phyloP scores from a whole-genome alignment of 805 yeast genomes.

The Lachancea cidri region DNA sequence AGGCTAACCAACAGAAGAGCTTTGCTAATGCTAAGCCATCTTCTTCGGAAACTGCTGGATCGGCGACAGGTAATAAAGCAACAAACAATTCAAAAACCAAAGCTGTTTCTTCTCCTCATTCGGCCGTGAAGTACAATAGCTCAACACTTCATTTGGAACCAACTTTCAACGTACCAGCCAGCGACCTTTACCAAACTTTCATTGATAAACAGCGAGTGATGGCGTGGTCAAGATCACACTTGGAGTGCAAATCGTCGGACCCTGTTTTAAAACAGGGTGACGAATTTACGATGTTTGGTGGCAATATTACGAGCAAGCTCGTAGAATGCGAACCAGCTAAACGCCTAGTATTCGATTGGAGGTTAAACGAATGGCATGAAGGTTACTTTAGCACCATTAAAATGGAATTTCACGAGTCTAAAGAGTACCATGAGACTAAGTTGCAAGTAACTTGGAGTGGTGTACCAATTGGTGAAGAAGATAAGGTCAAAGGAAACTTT shows the following conservation, averaged over 20 bases:
- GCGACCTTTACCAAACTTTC: constrained; percentile 74
- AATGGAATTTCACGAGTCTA: constrained; percentile 53
- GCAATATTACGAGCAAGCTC: constrained; percentile 73
- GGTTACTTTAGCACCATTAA: constrained; percentile 71
- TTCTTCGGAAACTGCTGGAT: not conserved
- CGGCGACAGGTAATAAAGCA: constrained; percentile 10
- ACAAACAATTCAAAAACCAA: constrained; percentile 3
- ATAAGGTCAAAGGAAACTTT: constrained; percentile 76
- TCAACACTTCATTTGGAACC: constrained; percentile 73
- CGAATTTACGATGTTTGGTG: constrained; percentile 73
- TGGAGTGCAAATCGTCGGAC: constrained; percentile 42
- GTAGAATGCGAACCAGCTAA: constrained; percentile 53
- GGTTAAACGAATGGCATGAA: constrained; percentile 82
- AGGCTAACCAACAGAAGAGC: constrained; percentile 40
- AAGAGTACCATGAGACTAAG: constrained; percentile 80
- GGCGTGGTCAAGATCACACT: constrained; percentile 83
- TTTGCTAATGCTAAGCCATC: constrained; percentile 22
- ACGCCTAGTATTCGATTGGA: constrained; percentile 72
- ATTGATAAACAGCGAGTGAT: constrained; percentile 70
- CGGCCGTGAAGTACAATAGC: constrained; percentile 68
- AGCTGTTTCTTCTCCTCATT: constrained; percentile 1
- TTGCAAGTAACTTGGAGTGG: constrained; percentile 77
- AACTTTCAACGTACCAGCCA: constrained; percentile 80
- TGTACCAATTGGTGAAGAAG: constrained; percentile 94
- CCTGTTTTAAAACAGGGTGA: constrained; percentile 45